These are phyloP conservation scores for Trypanosoma cruzi DNA, from an alignment of 208 protist species.

Conservation along the genomic window DNA sequence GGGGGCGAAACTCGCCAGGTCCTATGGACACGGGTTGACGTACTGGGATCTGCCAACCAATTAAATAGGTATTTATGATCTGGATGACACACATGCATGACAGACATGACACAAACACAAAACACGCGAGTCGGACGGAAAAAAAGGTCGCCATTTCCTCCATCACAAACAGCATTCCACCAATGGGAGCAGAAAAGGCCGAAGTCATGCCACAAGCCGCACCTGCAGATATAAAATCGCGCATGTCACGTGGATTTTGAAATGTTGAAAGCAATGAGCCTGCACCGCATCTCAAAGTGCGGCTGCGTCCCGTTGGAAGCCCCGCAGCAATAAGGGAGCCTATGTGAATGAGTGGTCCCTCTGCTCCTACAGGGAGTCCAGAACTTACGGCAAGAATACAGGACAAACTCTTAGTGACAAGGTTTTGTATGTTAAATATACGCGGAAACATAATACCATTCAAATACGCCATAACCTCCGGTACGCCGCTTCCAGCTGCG, in stretches of 20 bases:
- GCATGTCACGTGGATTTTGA: slow-evolving; percentile 77
- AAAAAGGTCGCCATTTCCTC: slow-evolving; percentile 92
- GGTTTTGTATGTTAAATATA: slow-evolving; percentile 80
- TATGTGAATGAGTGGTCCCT: slow-evolving; percentile 95
- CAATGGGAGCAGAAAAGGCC: slow-evolving; percentile 91
- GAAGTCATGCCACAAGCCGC: slow-evolving; percentile 91
- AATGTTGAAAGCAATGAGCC: slow-evolving; percentile 59
- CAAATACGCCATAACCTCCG: slow-evolving; percentile 89
- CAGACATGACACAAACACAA: slow-evolving; percentile 86
- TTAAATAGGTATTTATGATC: slow-evolving; percentile 65
- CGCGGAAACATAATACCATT: slow-evolving; percentile 89
- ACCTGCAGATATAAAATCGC: slow-evolving; percentile 89
- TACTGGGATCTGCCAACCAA: slow-evolving; percentile 41
- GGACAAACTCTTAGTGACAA: slow-evolving; percentile 77
- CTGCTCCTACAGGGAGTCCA: slow-evolving; percentile 83
- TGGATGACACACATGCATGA: slow-evolving; percentile 75
- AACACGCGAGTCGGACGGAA: slow-evolving; percentile 68
- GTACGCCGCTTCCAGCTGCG: slow-evolving; percentile 78
- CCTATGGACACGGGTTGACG: slow-evolving; percentile 11
- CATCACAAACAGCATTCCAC: slow-evolving; percentile 90
- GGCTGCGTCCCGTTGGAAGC: slow-evolving; percentile 72
- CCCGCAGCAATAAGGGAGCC: slow-evolving; percentile 88
- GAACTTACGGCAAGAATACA: slow-evolving; percentile 76
- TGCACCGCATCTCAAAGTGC: slow-evolving; percentile 54
- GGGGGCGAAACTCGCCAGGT: slow-evolving; percentile 37